A percentile compares a stretch with the other conserved stretches of the same genome.
Conservation (phyloP, 495 filamentous ascomycete species). For the Amniculicola lignicola region DNA sequence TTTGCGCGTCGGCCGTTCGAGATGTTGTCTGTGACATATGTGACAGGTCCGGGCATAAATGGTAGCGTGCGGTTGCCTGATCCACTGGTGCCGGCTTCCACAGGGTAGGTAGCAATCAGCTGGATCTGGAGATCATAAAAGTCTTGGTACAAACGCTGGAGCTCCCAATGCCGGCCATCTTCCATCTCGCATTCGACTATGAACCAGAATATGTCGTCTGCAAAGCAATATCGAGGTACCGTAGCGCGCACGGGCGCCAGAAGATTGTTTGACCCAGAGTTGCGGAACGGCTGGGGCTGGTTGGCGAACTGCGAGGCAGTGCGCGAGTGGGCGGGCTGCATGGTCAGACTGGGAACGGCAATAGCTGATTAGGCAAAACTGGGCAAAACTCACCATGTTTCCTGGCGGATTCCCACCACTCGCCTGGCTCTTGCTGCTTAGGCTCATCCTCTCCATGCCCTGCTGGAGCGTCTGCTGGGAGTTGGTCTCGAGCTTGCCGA, state of each 20-base stretch:
- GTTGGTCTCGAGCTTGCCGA: constrained; percentile 77
- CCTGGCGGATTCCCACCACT: constrained; percentile 39
- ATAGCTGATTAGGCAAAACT: constrained; percentile 36
- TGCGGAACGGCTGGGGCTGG: constrained; percentile 35
- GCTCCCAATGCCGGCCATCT: constrained; percentile 86
- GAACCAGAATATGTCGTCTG: constrained; percentile 98
- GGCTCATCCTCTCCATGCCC: constrained; percentile 76
- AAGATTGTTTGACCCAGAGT: constrained; percentile 29
- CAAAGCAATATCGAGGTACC: constrained; percentile 92
- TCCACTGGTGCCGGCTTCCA: constrained; percentile 81
- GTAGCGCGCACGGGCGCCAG: constrained; percentile 67
- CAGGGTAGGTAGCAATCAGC: constrained; percentile 87
- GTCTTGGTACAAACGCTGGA: constrained; percentile 92
- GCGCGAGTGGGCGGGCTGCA: constrained; percentile 24
- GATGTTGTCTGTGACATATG: constrained; percentile 95
- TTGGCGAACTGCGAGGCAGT: constrained; percentile 46
- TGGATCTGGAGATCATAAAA: constrained; percentile 99
- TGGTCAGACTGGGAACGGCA: constrained; percentile 38
- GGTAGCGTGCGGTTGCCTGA: constrained; percentile 76
- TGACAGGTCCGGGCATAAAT: constrained; percentile 98
- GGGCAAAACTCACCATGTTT: constrained; percentile 42
- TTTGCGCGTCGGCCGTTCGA: constrained; percentile 88
- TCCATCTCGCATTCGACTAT: constrained; percentile 90
- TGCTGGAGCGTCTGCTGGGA: constrained; percentile 56
- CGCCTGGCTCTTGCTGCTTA: constrained; percentile 45